These are phyloP conservation scores for Peterozyma xylosa DNA, from an alignment of 805 yeast species.

Conservation along the genomic window DNA sequence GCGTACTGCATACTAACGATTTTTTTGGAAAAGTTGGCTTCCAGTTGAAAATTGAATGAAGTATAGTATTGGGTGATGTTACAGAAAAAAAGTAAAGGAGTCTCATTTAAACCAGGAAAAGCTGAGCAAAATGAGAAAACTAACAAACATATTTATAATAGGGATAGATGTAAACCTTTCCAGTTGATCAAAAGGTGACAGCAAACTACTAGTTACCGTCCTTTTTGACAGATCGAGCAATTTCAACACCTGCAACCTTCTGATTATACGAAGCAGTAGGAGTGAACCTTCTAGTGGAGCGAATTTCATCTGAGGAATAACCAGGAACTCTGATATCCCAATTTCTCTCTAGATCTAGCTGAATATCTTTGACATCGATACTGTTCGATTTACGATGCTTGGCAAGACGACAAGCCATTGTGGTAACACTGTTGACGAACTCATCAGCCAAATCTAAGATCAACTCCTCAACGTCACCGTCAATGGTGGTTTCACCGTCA, in stretches of 20 bases:
- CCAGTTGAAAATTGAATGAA: too few relatives aligned
- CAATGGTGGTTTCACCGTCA: constrained; percentile 83
- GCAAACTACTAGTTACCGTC: not conserved
- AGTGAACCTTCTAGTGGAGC: constrained; percentile 67
- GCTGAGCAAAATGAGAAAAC: too few relatives aligned
- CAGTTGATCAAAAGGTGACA: too few relatives aligned
- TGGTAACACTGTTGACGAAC: constrained; percentile 82
- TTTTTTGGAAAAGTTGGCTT: too few relatives aligned
- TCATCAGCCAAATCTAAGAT: constrained; percentile 92
- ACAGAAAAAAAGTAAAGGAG: too few relatives aligned
- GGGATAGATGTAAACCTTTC: too few relatives aligned
- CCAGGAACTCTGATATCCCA: constrained; percentile 97
- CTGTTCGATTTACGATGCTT: constrained; percentile 88
- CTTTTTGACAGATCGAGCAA: not conserved
- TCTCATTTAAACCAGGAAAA: too few relatives aligned
- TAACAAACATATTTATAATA: too few relatives aligned
- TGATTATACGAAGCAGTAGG: constrained; percentile 58
- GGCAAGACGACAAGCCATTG: constrained; percentile 91
- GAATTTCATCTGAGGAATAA: constrained; percentile 81
- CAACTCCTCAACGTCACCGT: constrained; percentile 93
- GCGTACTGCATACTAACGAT: too few relatives aligned
- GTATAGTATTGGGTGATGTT: too few relatives aligned
- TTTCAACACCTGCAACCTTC: constrained; percentile 61
- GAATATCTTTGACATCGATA: constrained; percentile 83
- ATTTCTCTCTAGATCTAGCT: constrained; percentile 82